A percentile compares a stretch with the other conserved stretches of the same genome.
Conservation (phyloP, 2,329 filamentous ascomycete genomes). For the Pseudocercospora pini-densiflorae region DNA sequence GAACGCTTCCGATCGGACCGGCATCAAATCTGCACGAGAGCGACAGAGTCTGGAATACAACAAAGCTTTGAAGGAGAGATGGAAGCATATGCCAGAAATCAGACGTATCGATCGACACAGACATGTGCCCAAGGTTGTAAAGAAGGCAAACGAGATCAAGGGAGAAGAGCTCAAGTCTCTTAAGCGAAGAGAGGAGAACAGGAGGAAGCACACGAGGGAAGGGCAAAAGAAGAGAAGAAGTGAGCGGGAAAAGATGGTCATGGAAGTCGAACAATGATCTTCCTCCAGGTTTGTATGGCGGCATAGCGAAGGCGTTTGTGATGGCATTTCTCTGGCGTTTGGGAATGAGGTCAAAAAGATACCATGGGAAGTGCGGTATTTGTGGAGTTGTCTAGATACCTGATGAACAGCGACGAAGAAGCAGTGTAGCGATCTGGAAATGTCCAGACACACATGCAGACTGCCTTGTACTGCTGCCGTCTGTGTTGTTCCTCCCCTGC, state of each 20-base stretch:
- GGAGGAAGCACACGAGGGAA: conserved; percentile 87
- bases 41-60: conserved; percentile 92
- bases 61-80: conserved; percentile 78
- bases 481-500: not conserved
- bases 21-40: conserved; percentile 83
- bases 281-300: not conserved
- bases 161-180: conserved; percentile 82
- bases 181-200: conserved; percentile 92
- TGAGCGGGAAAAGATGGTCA: conserved; percentile 91
- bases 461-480: not conserved
- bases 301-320: conserved; percentile 25
- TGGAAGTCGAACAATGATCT: conserved; percentile 65
- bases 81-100: conserved; percentile 95
- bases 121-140: conserved; percentile 88
- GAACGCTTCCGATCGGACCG: conserved; percentile 79
- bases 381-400: not conserved
- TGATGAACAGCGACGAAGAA: not conserved
- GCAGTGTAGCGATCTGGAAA: not conserved
- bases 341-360: not conserved
- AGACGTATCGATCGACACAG: conserved; percentile 87
- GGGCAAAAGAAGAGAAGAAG: conserved; percentile 72
- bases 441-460: not conserved
- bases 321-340: not conserved
- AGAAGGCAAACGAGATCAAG: conserved; percentile 97
- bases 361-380: not conserved